Evolutionary conservation across 2,329 filamentous ascomycete species (phyloP).

Genomic region (Thielaviopsis populi): DNA sequence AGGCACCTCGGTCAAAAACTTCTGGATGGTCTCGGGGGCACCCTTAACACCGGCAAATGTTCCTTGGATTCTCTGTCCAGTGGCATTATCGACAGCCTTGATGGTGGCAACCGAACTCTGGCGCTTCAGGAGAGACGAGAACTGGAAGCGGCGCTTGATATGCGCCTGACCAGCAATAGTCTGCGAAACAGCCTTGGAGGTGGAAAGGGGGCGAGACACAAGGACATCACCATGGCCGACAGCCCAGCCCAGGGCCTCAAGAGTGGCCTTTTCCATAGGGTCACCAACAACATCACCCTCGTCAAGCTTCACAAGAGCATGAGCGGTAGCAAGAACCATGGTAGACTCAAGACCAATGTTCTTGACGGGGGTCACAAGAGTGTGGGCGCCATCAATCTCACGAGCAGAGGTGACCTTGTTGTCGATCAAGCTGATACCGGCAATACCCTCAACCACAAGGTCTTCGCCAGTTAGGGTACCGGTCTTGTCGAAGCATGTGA

Average conservation of each 20-base stretch:
- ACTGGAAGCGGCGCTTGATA: slow-evolving; percentile 93
- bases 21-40: slow-evolving; percentile 90
- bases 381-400: slow-evolving; percentile 71
- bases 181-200: slow-evolving; percentile 24
- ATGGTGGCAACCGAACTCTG: slow-evolving; percentile 89
- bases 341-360: slow-evolving; percentile 68
- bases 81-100: slow-evolving; percentile 52
- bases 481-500: slow-evolving; percentile 98
- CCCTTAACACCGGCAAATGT: slow-evolving; percentile 95
- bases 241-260: slow-evolving; percentile 78
- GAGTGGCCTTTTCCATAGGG: slow-evolving; percentile 96
- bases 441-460: slow-evolving; percentile 90
- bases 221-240: slow-evolving; percentile 82
- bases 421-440: slow-evolving; percentile 59
- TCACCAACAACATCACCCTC: slow-evolving; percentile 96
- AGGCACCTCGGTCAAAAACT: slow-evolving; percentile 73
- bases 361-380: slow-evolving; percentile 55
- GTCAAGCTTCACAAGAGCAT: slow-evolving; percentile 88
- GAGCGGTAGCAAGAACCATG: slow-evolving; percentile 83
- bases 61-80: slow-evolving; percentile 60
- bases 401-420: slow-evolving; percentile 46
- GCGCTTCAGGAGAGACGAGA: slow-evolving; percentile 89
- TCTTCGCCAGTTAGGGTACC: slow-evolving; percentile 94
- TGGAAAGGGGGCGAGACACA: slow-evolving; percentile 44
- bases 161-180: slow-evolving; percentile 63